Conservation (phyloP, 805 yeast species). For the Grigorovia transvaalensis region DNA sequence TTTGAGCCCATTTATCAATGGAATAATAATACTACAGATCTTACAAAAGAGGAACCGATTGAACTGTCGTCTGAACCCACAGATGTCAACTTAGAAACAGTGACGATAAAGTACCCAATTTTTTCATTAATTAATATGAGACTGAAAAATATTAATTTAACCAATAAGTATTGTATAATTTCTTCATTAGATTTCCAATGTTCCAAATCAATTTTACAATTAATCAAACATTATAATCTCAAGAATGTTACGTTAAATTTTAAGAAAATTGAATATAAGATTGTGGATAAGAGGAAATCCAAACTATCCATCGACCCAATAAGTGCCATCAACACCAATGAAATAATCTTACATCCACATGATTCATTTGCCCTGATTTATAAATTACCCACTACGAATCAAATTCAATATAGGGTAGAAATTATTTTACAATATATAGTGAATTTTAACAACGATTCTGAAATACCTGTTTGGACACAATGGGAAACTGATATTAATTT, state of each 20-base stretch:
- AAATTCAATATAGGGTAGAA: slow-evolving; percentile 17
- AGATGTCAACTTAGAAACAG: no score
- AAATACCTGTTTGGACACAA: slow-evolving; percentile 16
- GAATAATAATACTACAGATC: not conserved
- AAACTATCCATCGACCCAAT: slow-evolving; percentile 17
- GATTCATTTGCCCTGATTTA: slow-evolving; percentile 23
- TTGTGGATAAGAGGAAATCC: slow-evolving; percentile 13
- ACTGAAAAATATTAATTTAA: slow-evolving; percentile 19
- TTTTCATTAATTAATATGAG: slow-evolving; percentile 26
- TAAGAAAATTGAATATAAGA: slow-evolving; percentile 12
- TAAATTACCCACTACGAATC: slow-evolving; percentile 13
- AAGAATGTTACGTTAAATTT: slow-evolving; percentile 6
- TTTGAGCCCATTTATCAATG: slow-evolving; percentile 20
- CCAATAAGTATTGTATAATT: slow-evolving; percentile 13
- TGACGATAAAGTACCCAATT: slow-evolving; percentile 18
- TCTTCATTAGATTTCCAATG: slow-evolving; percentile 28
- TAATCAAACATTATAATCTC: slow-evolving; percentile 5
- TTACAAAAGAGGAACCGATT: not conserved
- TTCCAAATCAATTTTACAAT: slow-evolving; percentile 17
- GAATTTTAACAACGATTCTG: not conserved
- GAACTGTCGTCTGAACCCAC: no score
- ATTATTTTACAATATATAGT: slow-evolving; percentile 16
- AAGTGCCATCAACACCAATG: not conserved
- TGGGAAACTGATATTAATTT: slow-evolving; percentile 28
- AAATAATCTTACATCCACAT: slow-evolving; percentile 10